Percentiles rank a stretch among this genome's conserved stretches.
These are phyloP conservation scores for Cyathus striatus DNA, from an alignment of 768 basidiomycete species.

Conservation along the genomic window DNA sequence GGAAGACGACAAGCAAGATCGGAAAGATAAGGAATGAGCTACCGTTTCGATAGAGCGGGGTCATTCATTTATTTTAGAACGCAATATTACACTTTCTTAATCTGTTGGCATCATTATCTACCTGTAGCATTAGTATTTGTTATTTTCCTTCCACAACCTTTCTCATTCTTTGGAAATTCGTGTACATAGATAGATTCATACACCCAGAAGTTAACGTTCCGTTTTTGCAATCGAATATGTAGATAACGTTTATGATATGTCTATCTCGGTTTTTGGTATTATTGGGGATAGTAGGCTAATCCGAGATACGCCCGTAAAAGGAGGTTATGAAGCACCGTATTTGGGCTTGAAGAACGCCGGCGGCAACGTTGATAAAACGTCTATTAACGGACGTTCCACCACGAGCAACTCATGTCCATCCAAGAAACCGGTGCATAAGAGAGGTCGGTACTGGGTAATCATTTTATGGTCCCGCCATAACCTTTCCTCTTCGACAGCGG, in stretches of 20 bases:
- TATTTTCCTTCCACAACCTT: too few species aligned
- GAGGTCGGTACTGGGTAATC: constrained; percentile 71
- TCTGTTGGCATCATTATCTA: not conserved
- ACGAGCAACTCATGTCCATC: constrained; percentile 74
- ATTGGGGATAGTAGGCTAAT: too few species aligned
- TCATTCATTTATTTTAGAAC: not conserved
- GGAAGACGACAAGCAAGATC: constrained; percentile 46
- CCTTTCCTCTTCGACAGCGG: constrained; percentile 16
- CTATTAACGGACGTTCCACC: constrained; percentile 85
- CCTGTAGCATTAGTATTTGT: not conserved
- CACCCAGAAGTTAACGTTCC: too few species aligned
- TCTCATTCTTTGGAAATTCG: too few species aligned
- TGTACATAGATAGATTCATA: too few species aligned
- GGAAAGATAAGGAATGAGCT: too few species aligned
- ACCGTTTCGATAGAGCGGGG: too few species aligned
- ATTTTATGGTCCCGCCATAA: constrained; percentile 44
- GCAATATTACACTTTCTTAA: not conserved
- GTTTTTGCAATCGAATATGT: too few species aligned
- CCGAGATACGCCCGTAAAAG: too few species aligned
- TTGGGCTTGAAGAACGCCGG: constrained; percentile 87
- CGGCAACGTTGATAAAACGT: constrained; percentile 78
- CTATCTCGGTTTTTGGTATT: too few species aligned
- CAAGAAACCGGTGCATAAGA: constrained; percentile 73
- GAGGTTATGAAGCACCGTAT: constrained; percentile 65
- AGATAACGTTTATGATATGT: too few species aligned